Evolutionary conservation across 2,329 filamentous ascomycete genomes (phyloP), one percentile per base, ranked within the genome.

Genomic region (Ceratocystis papillata): DNA sequence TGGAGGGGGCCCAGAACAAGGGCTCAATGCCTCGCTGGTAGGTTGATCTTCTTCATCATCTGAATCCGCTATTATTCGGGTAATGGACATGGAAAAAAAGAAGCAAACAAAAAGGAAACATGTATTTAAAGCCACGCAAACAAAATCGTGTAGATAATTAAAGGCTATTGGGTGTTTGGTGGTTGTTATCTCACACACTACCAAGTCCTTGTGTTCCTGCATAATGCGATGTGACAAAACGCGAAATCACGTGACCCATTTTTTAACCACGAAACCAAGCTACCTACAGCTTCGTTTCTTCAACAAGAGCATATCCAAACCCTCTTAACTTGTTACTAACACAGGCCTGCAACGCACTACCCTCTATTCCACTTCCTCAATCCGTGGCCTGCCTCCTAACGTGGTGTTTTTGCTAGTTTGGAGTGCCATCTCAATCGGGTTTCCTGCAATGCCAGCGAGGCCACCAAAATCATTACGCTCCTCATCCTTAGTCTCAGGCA

Each of bases 291-390:
- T 48, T 30, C 15, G 12, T n/a, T 8, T 25, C 45, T 44, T 17
- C 45, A 55, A 53, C 53, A 28, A 20, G 46, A 48, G 17, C 46
- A n/a, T 7, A 48, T 22, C n/a, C 5, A 7, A 48, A 1, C n/a
- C 10, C 10, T 41, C 37, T 3, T 15, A 15, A 41, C 12, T 53
- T 53, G 46, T 8, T 28, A 53, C 6, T 15, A 28, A 28, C 22
- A 15, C 48, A 4, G 22, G 20, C 20, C 22, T 17, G 30, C 28
- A n/a, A 12, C n/a, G 7, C 22, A 64, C 60, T 71, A 75, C 48
- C 28, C 3, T 41, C 73, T 70, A 87, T 72, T 86, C 84, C 70
- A 87, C 77, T 74, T 87, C 85, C 71, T 87, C 83, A 67, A 87
- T 81, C 67, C 77, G 76, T 17, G 79, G 78, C 67, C 75, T 59